Evolutionary conservation across 441 rosid species (phyloP), one percentile per base, ranked within the genome.

Genomic region (Geranium incanum): DNA sequence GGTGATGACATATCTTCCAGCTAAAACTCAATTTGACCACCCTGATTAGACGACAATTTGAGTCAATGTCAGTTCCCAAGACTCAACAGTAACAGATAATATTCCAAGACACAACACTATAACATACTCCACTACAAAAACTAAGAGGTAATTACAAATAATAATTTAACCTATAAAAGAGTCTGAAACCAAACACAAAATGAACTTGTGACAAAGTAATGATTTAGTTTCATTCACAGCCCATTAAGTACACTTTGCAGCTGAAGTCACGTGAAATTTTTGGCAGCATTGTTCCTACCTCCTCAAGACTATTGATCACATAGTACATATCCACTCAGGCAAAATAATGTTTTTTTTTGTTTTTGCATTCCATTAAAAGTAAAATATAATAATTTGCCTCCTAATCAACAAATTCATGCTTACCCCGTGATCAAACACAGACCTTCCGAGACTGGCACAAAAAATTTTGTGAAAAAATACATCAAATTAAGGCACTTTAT

Each of bases 1-100:
- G 79, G 81, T 36, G 97, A 89, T 48, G 97, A 88, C 97, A 90
- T 90, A 77, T 69, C 79, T 67, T 74, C 80, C 76, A 71, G 69
- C 70, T 43, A 71, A 70, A 70, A 68, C 71, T 50, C 76, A 71
- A 60, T 73, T 66, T 68, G 68, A 74, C 55, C 48, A 72, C 57
- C 76, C 80, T 66, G 76, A 15, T 50, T 55, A 48, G 5, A 65
- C 33, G 12, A 69, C 28, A 37, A 73, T 66, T 38, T 6, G 5
- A 62, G 13, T 19, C 45, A 69, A 5, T 50, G 12, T 73, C 74
- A 74, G 72, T 28, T 45, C 68, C 57, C 41, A 4, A 6, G n/a
- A 19, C 36, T 2, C 48, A 37, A 37, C 69, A 67, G 37, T 37
- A 4, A 60, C 18, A 16, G 18, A 60, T 16, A 1, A 60, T 5